These are phyloP conservation scores for Podospora didyma DNA, from an alignment of 495 filamentous ascomycete species.

Conservation along the genomic window DNA sequence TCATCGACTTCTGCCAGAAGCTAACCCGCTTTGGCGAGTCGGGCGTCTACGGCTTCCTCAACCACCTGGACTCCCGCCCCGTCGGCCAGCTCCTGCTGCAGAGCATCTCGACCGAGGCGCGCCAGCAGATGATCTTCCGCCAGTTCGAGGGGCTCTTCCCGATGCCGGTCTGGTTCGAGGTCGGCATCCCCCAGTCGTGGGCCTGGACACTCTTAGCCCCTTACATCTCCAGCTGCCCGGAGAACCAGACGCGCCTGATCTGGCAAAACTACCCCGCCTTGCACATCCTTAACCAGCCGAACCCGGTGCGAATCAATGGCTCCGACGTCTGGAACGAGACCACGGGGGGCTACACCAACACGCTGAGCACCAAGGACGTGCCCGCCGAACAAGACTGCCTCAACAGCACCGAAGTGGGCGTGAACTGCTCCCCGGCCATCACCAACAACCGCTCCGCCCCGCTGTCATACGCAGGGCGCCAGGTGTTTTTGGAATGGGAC, in stretches of 20 bases:
- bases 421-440: constrained; percentile 59
- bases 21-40: constrained; percentile 78
- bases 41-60: constrained; percentile 80
- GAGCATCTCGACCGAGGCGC: constrained; percentile 77
- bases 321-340: constrained; percentile 53
- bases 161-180: constrained; percentile 82
- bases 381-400: constrained; percentile 44
- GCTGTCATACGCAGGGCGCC: constrained; percentile 71
- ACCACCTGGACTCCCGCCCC: constrained; percentile 74
- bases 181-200: constrained; percentile 81
- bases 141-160: constrained; percentile 82
- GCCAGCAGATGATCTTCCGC: constrained; percentile 86
- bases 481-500: constrained; percentile 72
- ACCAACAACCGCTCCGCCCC: constrained; percentile 61
- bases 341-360: constrained; percentile 44
- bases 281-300: constrained; percentile 72
- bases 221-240: constrained; percentile 76
- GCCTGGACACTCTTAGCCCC: constrained; percentile 82
- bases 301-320: constrained; percentile 58
- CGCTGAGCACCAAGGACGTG: constrained; percentile 33
- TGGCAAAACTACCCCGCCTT: constrained; percentile 90
- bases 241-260: constrained; percentile 66
- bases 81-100: constrained; percentile 69
- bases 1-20: constrained; percentile 82
- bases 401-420: constrained; percentile 45